Evolutionary conservation across 495 filamentous ascomycete species (phyloP), one percentile per base, ranked within the genome.

Genomic region (Rusavskia elegans): DNA sequence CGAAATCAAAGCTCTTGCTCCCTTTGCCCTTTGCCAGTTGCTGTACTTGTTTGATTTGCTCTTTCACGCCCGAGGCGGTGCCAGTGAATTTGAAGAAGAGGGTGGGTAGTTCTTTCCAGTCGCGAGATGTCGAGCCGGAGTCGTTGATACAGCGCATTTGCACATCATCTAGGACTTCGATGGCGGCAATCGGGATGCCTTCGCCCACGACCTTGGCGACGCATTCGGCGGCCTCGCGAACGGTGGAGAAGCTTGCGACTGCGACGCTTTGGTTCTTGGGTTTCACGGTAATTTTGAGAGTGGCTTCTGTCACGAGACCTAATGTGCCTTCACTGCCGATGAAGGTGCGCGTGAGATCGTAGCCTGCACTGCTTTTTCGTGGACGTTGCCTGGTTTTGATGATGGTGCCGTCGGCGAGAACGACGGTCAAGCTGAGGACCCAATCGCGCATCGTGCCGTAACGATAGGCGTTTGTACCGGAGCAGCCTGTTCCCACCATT

Each of bases 391-490:
- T 70, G 1, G 85, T 89, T 68, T 88, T 88, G 63, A 89, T 81
- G 40, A 89, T 64, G 0, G 80, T 84, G 3, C 85, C 85, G 62
- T 89, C 85, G 10, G 84, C 82, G 13, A 89, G 71, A 1, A 89
- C 85, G 0, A 88, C 82, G 0, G 85, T 89, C 40, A 89, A 65
- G 57, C 84, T 85, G 54, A 89, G 75, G 25, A 89, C 83, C 85
- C 85, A 89, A 56, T 89, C 85, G 61, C 83, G 84, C 85, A 89
- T 89, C 7, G 85, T 88, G 0, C 85, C 85, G 60, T 89, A 89
- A 53, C 81, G 73, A 21, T 85, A 83, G 5, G 85, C 85, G 59
- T 89, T 89, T 8, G 85, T 89, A 2, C 85, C 85, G 30, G 77
- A 81, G 57, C 85, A 89, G 60, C 83, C 83, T 50, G 84, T 89